A percentile compares a stretch with the other conserved stretches of the same genome.
Evolutionary conservation across 192 early-diverging fungal genomes (phyloP).

Genomic region (Oehlia diaphana): DNA sequence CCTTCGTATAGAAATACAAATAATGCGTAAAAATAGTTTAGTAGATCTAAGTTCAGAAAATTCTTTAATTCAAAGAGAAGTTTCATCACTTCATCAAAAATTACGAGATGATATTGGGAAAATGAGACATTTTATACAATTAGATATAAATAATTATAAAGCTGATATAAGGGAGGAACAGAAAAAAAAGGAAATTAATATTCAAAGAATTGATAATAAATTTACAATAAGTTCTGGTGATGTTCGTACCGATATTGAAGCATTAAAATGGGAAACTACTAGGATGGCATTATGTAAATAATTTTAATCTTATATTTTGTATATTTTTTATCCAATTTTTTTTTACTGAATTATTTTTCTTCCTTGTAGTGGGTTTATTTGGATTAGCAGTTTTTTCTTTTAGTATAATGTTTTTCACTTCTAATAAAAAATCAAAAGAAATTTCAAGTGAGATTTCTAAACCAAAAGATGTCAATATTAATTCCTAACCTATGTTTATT

Average conservation of each 20-base stretch:
- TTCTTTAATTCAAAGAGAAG: constrained; percentile 72
- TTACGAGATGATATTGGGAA: constrained; percentile 76
- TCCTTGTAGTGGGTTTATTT: constrained; percentile 15
- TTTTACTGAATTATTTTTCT: neutral
- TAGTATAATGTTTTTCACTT: constrained; percentile 15
- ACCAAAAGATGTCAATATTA: neutral
- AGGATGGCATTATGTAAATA: constrained; percentile 67
- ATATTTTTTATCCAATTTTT: neutral
- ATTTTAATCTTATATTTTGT: neutral
- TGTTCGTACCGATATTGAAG: constrained; percentile 86
- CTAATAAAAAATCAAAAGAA: constrained; percentile 12
- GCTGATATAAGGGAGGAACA: constrained; percentile 78
- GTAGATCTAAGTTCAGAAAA: constrained; percentile 72
- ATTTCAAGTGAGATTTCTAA: neutral
- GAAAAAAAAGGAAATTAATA: constrained; percentile 72
- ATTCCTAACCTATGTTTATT: neutral
- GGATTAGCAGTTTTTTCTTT: constrained; percentile 8
- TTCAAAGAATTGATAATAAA: constrained; percentile 85
- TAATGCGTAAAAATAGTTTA: constrained; percentile 76
- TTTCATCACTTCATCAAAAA: constrained; percentile 73
- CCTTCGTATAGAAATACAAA: constrained; percentile 73
- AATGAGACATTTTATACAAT: constrained; percentile 80
- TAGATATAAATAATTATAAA: constrained; percentile 90
- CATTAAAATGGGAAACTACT: constrained; percentile 83
- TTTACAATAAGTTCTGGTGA: constrained; percentile 79